phyloP scores from a whole-genome alignment of 2,329 filamentous ascomycete genomes.

The Pseudonectria foliicola region DNA sequence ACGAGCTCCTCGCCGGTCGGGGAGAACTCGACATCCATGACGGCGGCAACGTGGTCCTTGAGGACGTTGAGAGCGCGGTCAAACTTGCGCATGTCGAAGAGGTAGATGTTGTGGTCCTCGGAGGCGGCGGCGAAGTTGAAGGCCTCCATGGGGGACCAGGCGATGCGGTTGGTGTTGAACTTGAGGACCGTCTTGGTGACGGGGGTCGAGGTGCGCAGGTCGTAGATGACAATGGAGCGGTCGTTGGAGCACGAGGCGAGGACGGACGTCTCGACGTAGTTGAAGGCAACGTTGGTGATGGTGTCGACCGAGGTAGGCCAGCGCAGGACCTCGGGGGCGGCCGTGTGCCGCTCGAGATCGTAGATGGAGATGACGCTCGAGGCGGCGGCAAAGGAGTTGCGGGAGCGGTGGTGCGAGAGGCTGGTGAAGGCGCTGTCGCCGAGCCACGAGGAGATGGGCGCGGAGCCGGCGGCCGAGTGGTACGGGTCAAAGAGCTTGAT shows the following conservation, averaged over 20 bases:
- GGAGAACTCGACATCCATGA: constrained; percentile 94
- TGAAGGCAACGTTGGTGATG: constrained; percentile 82
- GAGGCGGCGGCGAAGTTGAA: constrained; percentile 92
- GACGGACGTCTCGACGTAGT: constrained; percentile 88
- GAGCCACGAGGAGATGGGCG: constrained; percentile 79
- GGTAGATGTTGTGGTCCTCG: constrained; percentile 81
- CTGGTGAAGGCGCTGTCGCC: constrained; percentile 77
- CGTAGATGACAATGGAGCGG: constrained; percentile 82
- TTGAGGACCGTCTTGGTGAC: constrained; percentile 74
- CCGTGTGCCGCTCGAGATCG: constrained; percentile 73
- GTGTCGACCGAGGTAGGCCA: constrained; percentile 91
- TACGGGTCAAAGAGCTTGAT: constrained; percentile 92
- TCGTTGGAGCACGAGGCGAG: constrained; percentile 81
- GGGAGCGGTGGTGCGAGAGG: constrained; percentile 72
- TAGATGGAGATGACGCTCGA: constrained; percentile 80
- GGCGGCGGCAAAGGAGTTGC: constrained; percentile 71
- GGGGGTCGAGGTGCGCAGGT: constrained; percentile 78
- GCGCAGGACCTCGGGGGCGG: constrained; percentile 71
- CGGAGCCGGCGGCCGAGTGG: constrained; percentile 57
- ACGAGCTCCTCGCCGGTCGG: constrained; percentile 93
- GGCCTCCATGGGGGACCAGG: constrained; percentile 95
- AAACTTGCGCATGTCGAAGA: constrained; percentile 93
- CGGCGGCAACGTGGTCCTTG: constrained; percentile 81
- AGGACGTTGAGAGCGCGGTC: constrained; percentile 81
- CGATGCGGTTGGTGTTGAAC: constrained; percentile 74